Evolutionary conservation across 1,284 basidiomycete genomes (phyloP), one percentile per base, ranked within the genome.

Genomic region (Malassezia obtusa): DNA sequence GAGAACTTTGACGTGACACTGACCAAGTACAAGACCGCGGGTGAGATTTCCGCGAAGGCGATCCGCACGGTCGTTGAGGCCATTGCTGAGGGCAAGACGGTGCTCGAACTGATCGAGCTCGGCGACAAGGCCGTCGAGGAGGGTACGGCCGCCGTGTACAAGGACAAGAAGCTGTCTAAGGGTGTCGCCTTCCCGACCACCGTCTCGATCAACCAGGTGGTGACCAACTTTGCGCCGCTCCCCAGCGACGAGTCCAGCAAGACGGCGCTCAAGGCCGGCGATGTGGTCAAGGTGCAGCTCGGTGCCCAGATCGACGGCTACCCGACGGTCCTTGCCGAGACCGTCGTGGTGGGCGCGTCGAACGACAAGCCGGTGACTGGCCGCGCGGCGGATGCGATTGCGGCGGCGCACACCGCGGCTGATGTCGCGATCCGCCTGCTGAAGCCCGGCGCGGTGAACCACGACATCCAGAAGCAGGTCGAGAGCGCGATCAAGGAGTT

Each of bases 291-390:
- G 78, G 78, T 98, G 61, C 87, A 92, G 77, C 79, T 95, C 60
- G 92, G 92, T 55, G 88, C 91, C 31, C 92, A 96, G 75, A 91
- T 98, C 76, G 92, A 98, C 76, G 92, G 76, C 19, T 89, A 85
- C 73, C 86, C 89, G 21, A 81, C 87, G 51, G 82, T 91, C 74
- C 82, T 82, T 68, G 92, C 88, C 53, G 92, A 98, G 78, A 96
- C 70, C 0, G 57, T 73, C 25, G 70, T 73, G 26, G 60, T 71
- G 3, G 68, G 70, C 24, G 82, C 96, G 36, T 86, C 87, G 45
- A 84, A 86, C 43, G 82, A 83, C 50, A 79, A 80, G 59, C 87
- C 88, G 15, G 85, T 86, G 26, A 87, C 85, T 11, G 92, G 89
- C 47, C 78, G 84, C 55, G 82, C 83, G 25, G 92, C 91, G 44